A percentile compares a stretch with the other conserved stretches of the same genome.
These are phyloP conservation scores for Lactuca saligna DNA, from an alignment of 129 eudicot genomes.

Conservation along the genomic window DNA sequence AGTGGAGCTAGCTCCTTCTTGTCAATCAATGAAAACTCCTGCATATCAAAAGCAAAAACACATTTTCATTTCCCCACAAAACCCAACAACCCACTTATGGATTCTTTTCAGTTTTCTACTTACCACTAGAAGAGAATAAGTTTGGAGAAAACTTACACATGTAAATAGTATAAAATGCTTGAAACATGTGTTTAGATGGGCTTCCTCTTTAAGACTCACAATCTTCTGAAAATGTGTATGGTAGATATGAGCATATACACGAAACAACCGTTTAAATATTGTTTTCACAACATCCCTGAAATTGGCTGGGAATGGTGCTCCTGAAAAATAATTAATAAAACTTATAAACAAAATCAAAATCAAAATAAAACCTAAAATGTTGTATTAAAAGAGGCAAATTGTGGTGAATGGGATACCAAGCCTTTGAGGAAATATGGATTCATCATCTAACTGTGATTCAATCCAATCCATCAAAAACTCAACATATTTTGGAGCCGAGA, in stretches of 20 bases:
- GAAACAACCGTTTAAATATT: slow-evolving; percentile 84
- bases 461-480: slow-evolving; percentile 97
- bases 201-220: slow-evolving; percentile 91
- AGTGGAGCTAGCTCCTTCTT: slow-evolving; percentile 98
- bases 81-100: no score
- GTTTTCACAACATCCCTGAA: slow-evolving; percentile 96
- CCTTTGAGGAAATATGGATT: slow-evolving; percentile 89
- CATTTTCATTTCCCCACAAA: background rate
- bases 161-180: slow-evolving; percentile 93
- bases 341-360: slow-evolving; percentile 7
- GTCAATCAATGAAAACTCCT: slow-evolving; percentile 92
- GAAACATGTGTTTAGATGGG: slow-evolving; percentile 94
- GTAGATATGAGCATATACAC: slow-evolving; percentile 96
- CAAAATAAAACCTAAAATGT: background rate
- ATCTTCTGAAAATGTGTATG: slow-evolving; percentile 97
- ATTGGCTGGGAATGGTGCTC: slow-evolving; percentile 84
- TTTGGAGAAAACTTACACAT: slow-evolving; percentile 60
- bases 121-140: background rate
- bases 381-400: background rate
- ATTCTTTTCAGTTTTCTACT: no score
- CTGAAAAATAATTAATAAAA: slow-evolving; percentile 38
- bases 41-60: slow-evolving; percentile 20
- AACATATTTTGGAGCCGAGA: slow-evolving; percentile 96
- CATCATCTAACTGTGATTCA: slow-evolving; percentile 88
- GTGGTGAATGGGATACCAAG: slow-evolving; percentile 48